phyloP scores from a whole-genome alignment of 495 filamentous ascomycete genomes.

The Pyrenopolyporus hunteri region DNA sequence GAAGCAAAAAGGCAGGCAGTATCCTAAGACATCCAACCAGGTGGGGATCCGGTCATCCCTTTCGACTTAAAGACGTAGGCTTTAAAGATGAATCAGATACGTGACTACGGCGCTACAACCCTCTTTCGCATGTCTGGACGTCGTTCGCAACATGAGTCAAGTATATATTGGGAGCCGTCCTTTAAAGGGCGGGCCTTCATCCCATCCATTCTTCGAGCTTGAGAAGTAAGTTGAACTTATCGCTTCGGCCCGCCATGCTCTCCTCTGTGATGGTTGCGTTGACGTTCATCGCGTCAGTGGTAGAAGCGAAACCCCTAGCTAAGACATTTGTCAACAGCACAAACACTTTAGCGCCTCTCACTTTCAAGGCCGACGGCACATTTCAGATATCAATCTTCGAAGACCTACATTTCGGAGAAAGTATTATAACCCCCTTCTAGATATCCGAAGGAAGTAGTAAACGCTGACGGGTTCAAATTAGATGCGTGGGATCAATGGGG shows the following conservation, averaged over 20 bases:
- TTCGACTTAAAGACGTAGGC: background rate
- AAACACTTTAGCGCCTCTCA: conserved; percentile 41
- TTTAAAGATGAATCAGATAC: conserved; percentile 14
- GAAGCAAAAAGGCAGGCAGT: background rate
- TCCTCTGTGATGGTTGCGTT: background rate
- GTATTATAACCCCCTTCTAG: conserved; percentile 38
- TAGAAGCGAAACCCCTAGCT: conserved; percentile 25
- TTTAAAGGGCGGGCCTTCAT: conserved; percentile 3
- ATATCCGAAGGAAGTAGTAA: background rate
- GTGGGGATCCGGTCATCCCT: conserved; percentile 1
- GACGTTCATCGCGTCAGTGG: background rate
- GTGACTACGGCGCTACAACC: conserved; percentile 26
- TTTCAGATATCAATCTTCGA: conserved; percentile 66
- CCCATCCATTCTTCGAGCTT: background rate
- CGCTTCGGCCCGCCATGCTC: conserved; percentile 9
- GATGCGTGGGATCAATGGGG: conserved; percentile 62
- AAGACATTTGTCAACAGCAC: conserved; percentile 17
- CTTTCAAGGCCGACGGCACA: conserved; percentile 46
- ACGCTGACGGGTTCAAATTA: conserved; percentile 26
- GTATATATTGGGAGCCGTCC: conserved; percentile 37
- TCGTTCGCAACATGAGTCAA: conserved; percentile 28
- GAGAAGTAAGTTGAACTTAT: conserved; percentile 21
- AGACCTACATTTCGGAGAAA: conserved; percentile 74
- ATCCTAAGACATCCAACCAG: background rate
- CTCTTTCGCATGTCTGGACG: background rate